Percentiles rank a stretch among this genome's conserved stretches.
Evolutionary conservation across 2,329 filamentous ascomycete species (phyloP).

Genomic region (Fusarium buharicum): DNA sequence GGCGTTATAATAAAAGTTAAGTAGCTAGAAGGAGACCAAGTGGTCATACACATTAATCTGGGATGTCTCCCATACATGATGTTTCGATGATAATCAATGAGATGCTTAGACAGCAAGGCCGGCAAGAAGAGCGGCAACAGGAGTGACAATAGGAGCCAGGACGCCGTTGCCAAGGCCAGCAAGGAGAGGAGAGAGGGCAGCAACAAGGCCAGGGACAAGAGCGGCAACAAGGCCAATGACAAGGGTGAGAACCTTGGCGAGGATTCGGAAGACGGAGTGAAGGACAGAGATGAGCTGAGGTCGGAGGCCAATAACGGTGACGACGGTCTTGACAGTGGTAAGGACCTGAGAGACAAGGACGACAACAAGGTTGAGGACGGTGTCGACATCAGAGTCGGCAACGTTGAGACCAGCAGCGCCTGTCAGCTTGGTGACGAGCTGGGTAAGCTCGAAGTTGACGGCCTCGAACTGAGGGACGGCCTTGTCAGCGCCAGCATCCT

Average conservation of each 20-base stretch:
- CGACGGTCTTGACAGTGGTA: slow-evolving; percentile 39
- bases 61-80: background rate
- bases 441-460: slow-evolving; percentile 38
- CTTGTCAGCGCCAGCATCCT: slow-evolving; percentile 34
- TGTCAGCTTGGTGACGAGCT: slow-evolving; percentile 41
- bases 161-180: slow-evolving; percentile 40
- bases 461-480: slow-evolving; percentile 29
- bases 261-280: slow-evolving; percentile 44
- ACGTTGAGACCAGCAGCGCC: slow-evolving; percentile 37
- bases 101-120: slow-evolving; percentile 24
- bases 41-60: background rate
- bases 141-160: slow-evolving; percentile 44
- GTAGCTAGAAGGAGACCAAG: slow-evolving; percentile 13
- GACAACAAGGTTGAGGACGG: slow-evolving; percentile 37
- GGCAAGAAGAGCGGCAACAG: slow-evolving; percentile 40
- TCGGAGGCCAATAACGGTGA: slow-evolving; percentile 41
- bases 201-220: slow-evolving; percentile 43
- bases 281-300: slow-evolving; percentile 43
- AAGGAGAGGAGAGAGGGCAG: slow-evolving; percentile 44
- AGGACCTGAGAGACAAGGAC: slow-evolving; percentile 37
- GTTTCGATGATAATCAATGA: background rate
- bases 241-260: slow-evolving; percentile 41
- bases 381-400: slow-evolving; percentile 40
- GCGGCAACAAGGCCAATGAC: slow-evolving; percentile 39
- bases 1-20: background rate